These are phyloP conservation scores for Helenozyma rhizophorensis DNA, from an alignment of 805 yeast genomes.

Conservation along the genomic window DNA sequence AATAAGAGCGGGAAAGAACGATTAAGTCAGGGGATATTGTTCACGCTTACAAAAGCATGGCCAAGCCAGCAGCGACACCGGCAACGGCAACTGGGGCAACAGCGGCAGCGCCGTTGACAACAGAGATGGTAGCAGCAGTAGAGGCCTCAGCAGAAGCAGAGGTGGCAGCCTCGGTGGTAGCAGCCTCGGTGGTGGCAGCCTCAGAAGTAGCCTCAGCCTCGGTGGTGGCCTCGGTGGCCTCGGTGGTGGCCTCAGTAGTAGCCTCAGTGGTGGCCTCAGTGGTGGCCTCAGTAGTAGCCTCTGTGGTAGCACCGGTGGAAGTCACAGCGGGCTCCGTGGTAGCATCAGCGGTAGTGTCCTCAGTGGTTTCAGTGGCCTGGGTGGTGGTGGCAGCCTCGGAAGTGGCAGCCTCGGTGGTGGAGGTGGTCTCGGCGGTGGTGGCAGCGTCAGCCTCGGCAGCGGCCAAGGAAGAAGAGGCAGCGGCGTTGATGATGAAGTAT, in stretches of 20 bases:
- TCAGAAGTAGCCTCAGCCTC: slow-evolving; percentile 2
- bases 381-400: slow-evolving; percentile 3
- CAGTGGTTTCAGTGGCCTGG: slow-evolving; percentile 1
- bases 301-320: slow-evolving; percentile 3
- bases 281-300: slow-evolving; percentile 3
- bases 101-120: background rate
- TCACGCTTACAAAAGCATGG: slow-evolving; percentile 10
- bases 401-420: background rate
- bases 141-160: slow-evolving; percentile 11
- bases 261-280: slow-evolving; percentile 3
- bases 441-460: slow-evolving; percentile 20
- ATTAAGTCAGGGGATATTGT: too few species aligned
- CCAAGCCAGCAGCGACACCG: slow-evolving; percentile 14
- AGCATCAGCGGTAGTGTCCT: slow-evolving; percentile 1
- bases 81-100: slow-evolving; percentile 7
- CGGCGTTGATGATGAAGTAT: slow-evolving; percentile 26
- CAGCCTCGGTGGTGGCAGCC: slow-evolving; percentile 5
- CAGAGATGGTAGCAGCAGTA: slow-evolving; percentile 2
- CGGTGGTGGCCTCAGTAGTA: slow-evolving; percentile 6
- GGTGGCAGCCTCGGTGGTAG: slow-evolving; percentile 6
- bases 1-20: too few species aligned
- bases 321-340: slow-evolving; percentile 1
- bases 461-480: slow-evolving; percentile 21
- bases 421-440: slow-evolving; percentile 10
- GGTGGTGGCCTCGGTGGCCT: slow-evolving; percentile 4